Base-by-base conservation (phyloP, 225 moss, liverwort and hornwort species). In the Marchantia paleacea region DNA sequence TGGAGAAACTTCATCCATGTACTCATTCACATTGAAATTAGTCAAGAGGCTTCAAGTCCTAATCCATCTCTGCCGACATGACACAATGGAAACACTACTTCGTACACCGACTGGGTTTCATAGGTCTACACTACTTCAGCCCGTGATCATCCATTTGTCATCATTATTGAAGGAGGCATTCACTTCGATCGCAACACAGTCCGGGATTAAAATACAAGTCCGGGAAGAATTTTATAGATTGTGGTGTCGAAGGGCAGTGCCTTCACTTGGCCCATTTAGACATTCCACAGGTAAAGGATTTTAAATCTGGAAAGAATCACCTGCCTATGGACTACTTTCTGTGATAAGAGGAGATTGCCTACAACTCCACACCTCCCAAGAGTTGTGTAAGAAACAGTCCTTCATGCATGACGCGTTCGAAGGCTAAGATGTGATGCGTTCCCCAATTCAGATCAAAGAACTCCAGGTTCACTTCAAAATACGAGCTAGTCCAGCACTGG, bases 221-320 rank as follows among this genome's bases (percentile, higher is more conserved):
- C 10, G 52, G 72, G 48, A 52, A 52, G 24, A 73, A n/a, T 76
- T 47, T 76, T 47, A 76, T 76, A 58, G 39, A 74, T 12, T 76
- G 60, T 76, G 30, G 75, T 31, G 39, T 60, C 75, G 29, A 24
- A 20, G 19, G n/a, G 39, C 39, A 25, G n/a, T 55, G 60, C 58
- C 58, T 60, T 75, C 75, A 75, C 57, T 58, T 18, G 19, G 75
- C 75, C 39, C 64, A 78, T 1, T 50, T 13, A 24, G 78, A 65
- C 78, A 55, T 49, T 65, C 16, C 28, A 65, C 78, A 78, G 65
- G 78, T 50, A 39, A 25, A 78, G 12, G 65, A 65, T 65, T 78
- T 65, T 61, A 50, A n/a, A 78, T 64, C 55, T 76, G 61, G 61
- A 28, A 51, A 20, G 48, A 48, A 47, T 76, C 12, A 30, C 53